Percentiles rank a stretch among this genome's conserved stretches.
Conservation (phyloP, 371 early-diverging fungal genomes). For the Dipsacomyces acuminosporus region DNA sequence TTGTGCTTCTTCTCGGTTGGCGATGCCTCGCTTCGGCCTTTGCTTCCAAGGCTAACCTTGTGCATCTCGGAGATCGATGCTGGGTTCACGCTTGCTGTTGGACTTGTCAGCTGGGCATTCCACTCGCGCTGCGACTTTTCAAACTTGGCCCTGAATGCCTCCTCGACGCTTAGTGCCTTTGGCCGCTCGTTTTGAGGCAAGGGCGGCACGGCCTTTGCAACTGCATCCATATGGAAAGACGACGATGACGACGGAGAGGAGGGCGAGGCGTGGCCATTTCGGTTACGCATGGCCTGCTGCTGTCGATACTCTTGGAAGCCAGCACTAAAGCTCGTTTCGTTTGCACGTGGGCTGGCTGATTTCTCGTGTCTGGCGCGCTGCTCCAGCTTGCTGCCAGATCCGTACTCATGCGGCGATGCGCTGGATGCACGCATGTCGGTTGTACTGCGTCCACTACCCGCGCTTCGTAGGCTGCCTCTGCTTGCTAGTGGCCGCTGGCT, state of each 20-base stretch:
- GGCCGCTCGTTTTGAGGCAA: conserved; percentile 8
- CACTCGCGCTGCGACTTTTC: conserved; percentile 42
- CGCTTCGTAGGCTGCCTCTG: conserved; percentile 15
- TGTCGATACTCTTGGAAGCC: conserved; percentile 1
- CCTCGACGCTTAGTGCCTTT: conserved; percentile 27
- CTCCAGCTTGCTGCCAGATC: not conserved
- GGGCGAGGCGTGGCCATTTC: not conserved
- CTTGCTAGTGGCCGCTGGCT: not conserved
- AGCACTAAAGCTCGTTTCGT: conserved; percentile 5
- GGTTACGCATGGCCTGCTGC: too few species aligned
- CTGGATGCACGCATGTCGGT: conserved; percentile 9
- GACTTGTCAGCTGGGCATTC: conserved; percentile 18
- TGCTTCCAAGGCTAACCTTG: conserved; percentile 25
- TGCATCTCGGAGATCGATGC: conserved; percentile 29
- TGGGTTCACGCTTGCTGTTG: conserved; percentile 13
- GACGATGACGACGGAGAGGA: conserved; percentile 7
- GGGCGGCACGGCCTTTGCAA: conserved; percentile 4
- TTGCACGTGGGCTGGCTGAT: conserved; percentile 15
- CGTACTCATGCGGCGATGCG: conserved; percentile 13
- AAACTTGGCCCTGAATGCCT: conserved; percentile 40
- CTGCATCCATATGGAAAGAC: conserved; percentile 16
- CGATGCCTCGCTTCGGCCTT: conserved; percentile 29
- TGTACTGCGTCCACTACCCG: conserved; percentile 5
- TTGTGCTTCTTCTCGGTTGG: conserved; percentile 15
- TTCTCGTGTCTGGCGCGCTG: conserved; percentile 1